phyloP scores from a whole-genome alignment of 106 monocot genomes.

The Alisma plantagoaquatica region DNA sequence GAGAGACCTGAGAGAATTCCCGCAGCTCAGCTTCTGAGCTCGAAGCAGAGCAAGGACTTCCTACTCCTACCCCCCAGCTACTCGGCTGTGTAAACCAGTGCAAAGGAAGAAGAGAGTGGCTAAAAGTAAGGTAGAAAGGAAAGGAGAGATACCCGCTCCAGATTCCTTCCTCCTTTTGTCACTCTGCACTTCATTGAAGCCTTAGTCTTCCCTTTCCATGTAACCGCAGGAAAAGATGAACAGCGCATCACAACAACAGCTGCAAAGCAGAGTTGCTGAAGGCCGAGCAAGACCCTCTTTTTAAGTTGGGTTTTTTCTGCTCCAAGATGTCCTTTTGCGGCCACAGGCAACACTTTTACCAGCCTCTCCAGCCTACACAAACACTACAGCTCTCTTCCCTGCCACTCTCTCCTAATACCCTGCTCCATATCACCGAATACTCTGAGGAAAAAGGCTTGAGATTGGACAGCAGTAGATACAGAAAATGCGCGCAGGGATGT shows the following conservation, averaged over 20 bases:
- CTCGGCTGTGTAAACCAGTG: not conserved
- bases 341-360: not conserved
- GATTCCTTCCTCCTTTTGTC: constrained; percentile 37
- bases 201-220: not conserved
- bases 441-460: not conserved
- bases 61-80: constrained; percentile 1
- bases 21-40: too few species aligned
- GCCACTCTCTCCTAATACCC: too few species aligned
- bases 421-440: not conserved
- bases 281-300: not conserved
- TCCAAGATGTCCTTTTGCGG: not conserved
- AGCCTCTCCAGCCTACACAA: not conserved
- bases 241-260: too few species aligned
- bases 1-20: not conserved
- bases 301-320: not conserved
- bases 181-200: constrained; percentile 5
- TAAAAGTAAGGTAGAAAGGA: constrained; percentile 20
- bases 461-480: not conserved
- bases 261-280: too few species aligned
- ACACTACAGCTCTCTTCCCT: too few species aligned
- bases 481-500: not conserved
- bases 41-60: constrained; percentile 2
- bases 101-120: constrained; percentile 8
- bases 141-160: constrained; percentile 39
- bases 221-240: not conserved